Conservation (phyloP, 108 stramenopile species). For the Pseudonitzschia delicatissima region DNA sequence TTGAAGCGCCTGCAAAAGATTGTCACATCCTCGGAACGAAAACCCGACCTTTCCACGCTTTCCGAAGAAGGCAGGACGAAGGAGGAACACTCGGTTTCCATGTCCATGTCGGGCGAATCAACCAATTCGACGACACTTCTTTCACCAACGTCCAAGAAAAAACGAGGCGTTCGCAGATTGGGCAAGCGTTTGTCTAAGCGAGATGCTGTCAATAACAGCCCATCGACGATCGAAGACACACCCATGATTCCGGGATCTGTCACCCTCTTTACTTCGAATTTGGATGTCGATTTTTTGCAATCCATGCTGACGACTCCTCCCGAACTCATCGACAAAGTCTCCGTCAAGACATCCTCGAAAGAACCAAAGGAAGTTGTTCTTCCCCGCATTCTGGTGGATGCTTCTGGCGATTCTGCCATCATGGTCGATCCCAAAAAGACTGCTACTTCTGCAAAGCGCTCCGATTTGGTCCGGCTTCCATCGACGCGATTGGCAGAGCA, state of each 20-base stretch:
- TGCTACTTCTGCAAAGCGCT: slow-evolving; percentile 36
- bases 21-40: not conserved
- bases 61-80: slow-evolving; percentile 13
- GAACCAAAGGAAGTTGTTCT: slow-evolving; percentile 7
- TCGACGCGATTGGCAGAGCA: slow-evolving; percentile 49
- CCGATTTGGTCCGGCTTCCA: slow-evolving; percentile 72
- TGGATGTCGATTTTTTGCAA: slow-evolving; percentile 69
- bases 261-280: slow-evolving; percentile 51
- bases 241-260: slow-evolving; percentile 22
- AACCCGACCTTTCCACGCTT: not conserved
- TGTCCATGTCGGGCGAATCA: too few species aligned
- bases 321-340: slow-evolving; percentile 26
- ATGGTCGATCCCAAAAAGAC: slow-evolving; percentile 44
- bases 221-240: slow-evolving; percentile 12
- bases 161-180: slow-evolving; percentile 6
- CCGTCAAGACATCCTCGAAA: not conserved
- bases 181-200: slow-evolving; percentile 7
- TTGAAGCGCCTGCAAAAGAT: slow-evolving; percentile 32
- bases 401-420: slow-evolving; percentile 73
- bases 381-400: slow-evolving; percentile 66
- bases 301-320: slow-evolving; percentile 56
- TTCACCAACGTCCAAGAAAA: not conserved
- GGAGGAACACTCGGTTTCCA: not conserved
- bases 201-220: not conserved
- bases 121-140: not conserved